A percentile compares a stretch with the other conserved stretches of the same genome.
These are phyloP conservation scores for Mortierella sp. DNA, from an alignment of 371 early-diverging fungal species.

Conservation along the genomic window DNA sequence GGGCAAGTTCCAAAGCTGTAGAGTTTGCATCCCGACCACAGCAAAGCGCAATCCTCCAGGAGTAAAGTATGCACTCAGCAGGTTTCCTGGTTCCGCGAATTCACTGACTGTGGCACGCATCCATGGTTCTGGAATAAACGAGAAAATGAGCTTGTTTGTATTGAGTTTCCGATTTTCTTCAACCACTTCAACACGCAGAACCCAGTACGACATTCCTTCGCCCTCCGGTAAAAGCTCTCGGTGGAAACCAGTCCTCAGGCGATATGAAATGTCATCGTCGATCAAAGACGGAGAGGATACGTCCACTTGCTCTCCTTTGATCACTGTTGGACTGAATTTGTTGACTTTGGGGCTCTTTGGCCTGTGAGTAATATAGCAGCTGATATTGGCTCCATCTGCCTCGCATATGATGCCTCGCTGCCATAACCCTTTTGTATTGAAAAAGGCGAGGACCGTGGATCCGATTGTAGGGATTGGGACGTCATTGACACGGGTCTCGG, in stretches of 20 bases:
- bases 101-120: slow-evolving; percentile 28
- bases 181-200: slow-evolving; percentile 38
- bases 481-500: slow-evolving; percentile 19
- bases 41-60: slow-evolving; percentile 38
- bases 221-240: slow-evolving; percentile 38
- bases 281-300: slow-evolving; percentile 9
- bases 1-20: slow-evolving; percentile 50
- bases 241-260: slow-evolving; percentile 21
- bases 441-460: slow-evolving; percentile 13
- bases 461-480: slow-evolving; percentile 50
- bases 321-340: slow-evolving; percentile 21
- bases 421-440: slow-evolving; percentile 21
- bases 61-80: slow-evolving; percentile 34
- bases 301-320: slow-evolving; percentile 13
- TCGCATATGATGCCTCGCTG: slow-evolving; percentile 35
- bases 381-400: slow-evolving; percentile 34
- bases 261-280: slow-evolving; percentile 26
- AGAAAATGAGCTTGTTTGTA: slow-evolving; percentile 22
- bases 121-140: slow-evolving; percentile 54
- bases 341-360: slow-evolving; percentile 22
- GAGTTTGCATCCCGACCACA: slow-evolving; percentile 34
- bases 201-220: slow-evolving; percentile 43
- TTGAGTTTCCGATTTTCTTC: background rate
- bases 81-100: slow-evolving; percentile 17
- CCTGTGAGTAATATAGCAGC: slow-evolving; percentile 31